Base-by-base conservation (phyloP, 345 rosid genomes). In the Eucalyptus fibrosa region DNA sequence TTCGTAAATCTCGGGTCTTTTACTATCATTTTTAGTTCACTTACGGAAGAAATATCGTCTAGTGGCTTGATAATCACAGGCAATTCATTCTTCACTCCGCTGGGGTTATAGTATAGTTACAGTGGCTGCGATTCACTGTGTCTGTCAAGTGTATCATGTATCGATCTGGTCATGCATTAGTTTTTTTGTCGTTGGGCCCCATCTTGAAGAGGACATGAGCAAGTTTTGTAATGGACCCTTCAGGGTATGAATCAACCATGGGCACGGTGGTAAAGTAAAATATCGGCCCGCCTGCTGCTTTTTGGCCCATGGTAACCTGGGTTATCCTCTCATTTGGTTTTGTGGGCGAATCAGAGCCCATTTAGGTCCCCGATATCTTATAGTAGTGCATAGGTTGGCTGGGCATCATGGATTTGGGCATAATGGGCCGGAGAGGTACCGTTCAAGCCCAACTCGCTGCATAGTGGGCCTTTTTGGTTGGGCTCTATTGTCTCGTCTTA, bases 1-100 rank as follows among this genome's bases (percentile, higher is more conserved):
- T 94, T 88, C 87, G 72, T 91, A 92, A 93, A 91, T 93, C 94
- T 92, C 93, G 86, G 95, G 86, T 40, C 16, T 40, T 77, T 77
- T 40, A 77, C 47, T 23, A 12, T 77, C 47, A 77, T 77, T 77
- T 77, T 77, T 77, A 77, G 83, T 37, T 77, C 83, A 37, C 83
- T 77, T 44, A 11, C 42, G 83, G 47, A 40, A 77, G 83, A 44
- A 37, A 40, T 77, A 15, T 40, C 83, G 47, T 77, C 83, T 77
- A 77, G 83, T 77, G 83, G 83, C 83, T 77, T 40, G 45, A 77
- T 44, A 77, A 11, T 77, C 83, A 21, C 83, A 77, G 83, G 83
- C 83, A 77, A 77, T 77, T 72, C 83, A 72, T 72, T 72, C 45
- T 72, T 72, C 45, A 37, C 83, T 37, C 15, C 77, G 3, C 45